Percentiles rank a stretch among this genome's conserved stretches.
phyloP scores from a whole-genome alignment of 176 grass and related monocot genomes.

The Sorghum bicolor region DNA sequence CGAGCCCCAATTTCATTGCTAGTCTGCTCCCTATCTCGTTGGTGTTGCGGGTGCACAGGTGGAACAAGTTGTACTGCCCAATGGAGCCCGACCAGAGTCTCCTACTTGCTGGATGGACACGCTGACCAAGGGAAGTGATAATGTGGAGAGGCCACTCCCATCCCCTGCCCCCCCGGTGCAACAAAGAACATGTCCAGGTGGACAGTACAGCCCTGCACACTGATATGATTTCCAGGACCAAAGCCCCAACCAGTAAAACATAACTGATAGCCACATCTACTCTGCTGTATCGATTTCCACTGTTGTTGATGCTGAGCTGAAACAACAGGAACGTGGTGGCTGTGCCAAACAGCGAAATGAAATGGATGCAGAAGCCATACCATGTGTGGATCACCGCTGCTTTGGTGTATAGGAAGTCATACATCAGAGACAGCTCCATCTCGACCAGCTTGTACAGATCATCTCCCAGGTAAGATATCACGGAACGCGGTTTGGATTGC shows the following conservation, averaged over 20 bases:
- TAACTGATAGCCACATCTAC: slow-evolving; percentile 50
- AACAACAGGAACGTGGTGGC: not conserved
- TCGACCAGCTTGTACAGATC: slow-evolving; percentile 26
- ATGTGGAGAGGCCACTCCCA: slow-evolving; percentile 25
- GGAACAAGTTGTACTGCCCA: slow-evolving; percentile 31
- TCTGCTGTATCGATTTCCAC: not conserved
- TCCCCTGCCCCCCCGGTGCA: slow-evolving; percentile 6
- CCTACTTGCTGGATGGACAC: slow-evolving; percentile 22
- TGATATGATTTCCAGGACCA: slow-evolving; percentile 34
- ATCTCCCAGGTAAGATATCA: slow-evolving; percentile 25
- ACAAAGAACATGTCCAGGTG: slow-evolving; percentile 8
- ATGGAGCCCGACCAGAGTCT: slow-evolving; percentile 24
- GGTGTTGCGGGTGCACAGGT: slow-evolving; percentile 16
- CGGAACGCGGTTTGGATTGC: not conserved
- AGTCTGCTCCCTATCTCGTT: slow-evolving; percentile 11
- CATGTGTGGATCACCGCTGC: slow-evolving; percentile 27
- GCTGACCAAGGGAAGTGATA: slow-evolving; percentile 21
- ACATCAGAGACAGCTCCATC: slow-evolving; percentile 43
- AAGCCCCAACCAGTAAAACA: slow-evolving; percentile 39
- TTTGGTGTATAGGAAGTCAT: slow-evolving; percentile 62
- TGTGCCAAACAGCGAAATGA: slow-evolving; percentile 20
- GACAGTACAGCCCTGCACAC: slow-evolving; percentile 1
- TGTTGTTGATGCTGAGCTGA: not conserved
- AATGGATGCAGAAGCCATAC: slow-evolving; percentile 35
- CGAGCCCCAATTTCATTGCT: slow-evolving; percentile 17